Conservation (phyloP, 805 yeast genomes). For the Starmerella riodocensis region DNA sequence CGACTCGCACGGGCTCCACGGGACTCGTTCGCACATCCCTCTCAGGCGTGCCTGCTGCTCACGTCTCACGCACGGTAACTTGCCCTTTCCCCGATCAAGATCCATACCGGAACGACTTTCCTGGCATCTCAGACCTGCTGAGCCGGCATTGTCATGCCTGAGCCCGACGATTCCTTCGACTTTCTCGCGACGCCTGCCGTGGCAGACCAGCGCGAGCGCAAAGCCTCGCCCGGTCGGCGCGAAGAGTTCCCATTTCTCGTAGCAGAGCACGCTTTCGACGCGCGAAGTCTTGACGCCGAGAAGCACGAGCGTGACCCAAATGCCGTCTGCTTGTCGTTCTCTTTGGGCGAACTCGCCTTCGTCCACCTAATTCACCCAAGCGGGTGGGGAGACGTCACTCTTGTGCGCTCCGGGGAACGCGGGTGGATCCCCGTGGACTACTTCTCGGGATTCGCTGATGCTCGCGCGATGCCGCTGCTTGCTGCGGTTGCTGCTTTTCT, state of each 20-base stretch:
- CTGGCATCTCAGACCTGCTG: too few relatives aligned
- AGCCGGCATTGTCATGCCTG: too few relatives aligned
- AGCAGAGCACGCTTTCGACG: conserved; percentile 27
- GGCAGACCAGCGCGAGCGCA: conserved; percentile 1
- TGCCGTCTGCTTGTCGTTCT: conserved; percentile 27
- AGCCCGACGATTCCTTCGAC: conserved; percentile 15
- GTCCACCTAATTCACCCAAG: conserved; percentile 31
- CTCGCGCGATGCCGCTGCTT: conserved; percentile 28
- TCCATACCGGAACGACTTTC: too few relatives aligned
- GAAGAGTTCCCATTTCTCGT: conserved; percentile 26
- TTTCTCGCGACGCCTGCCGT: conserved; percentile 9
- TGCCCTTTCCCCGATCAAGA: too few relatives aligned
- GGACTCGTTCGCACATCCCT: too few relatives aligned
- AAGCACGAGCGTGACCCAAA: conserved; percentile 24
- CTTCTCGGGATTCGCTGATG: conserved; percentile 29
- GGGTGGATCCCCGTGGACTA: conserved; percentile 36
- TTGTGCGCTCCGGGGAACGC: conserved; percentile 27
- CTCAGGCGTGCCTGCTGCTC: too few relatives aligned
- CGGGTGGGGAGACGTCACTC: conserved; percentile 35
- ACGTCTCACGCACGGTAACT: too few relatives aligned
- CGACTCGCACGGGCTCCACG: too few relatives aligned
- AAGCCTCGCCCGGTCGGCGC: too few relatives aligned
- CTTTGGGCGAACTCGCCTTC: conserved; percentile 27
- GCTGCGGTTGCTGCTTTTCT: conserved; percentile 28
- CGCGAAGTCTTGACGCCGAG: conserved; percentile 20